Evolutionary conservation across 2,329 filamentous ascomycete species (phyloP).

Genomic region (Claviceps capensis): DNA sequence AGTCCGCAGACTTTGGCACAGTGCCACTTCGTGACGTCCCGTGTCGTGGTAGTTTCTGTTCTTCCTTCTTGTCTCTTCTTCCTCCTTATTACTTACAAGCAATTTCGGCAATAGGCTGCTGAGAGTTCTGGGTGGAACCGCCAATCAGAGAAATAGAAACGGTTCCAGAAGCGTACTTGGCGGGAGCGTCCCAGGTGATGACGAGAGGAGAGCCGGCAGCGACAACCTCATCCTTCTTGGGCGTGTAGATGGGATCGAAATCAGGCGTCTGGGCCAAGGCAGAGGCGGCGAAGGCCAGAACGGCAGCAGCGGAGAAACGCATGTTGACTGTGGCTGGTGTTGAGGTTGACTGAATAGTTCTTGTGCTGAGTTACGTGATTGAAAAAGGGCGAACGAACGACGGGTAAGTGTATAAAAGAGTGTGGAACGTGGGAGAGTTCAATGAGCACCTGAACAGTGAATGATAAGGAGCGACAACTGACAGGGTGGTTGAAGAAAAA

Average conservation of each 20-base stretch:
- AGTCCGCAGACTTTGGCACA: neutral
- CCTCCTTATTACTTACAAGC: slow-evolving; percentile 32
- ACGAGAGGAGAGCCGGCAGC: slow-evolving; percentile 33
- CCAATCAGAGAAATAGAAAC: slow-evolving; percentile 42
- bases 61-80: neutral
- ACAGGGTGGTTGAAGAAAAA: slow-evolving; percentile 10
- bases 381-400: slow-evolving; percentile 7
- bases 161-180: slow-evolving; percentile 26
- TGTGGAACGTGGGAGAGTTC: slow-evolving; percentile 16
- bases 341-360: neutral
- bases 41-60: neutral
- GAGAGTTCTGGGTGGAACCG: slow-evolving; percentile 29
- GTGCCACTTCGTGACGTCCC: neutral
- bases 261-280: slow-evolving; percentile 39
- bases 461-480: slow-evolving; percentile 6
- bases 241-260: slow-evolving; percentile 41
- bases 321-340: slow-evolving; percentile 28
- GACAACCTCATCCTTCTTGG: slow-evolving; percentile 29
- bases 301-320: slow-evolving; percentile 37
- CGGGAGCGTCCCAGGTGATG: slow-evolving; percentile 35
- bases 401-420: slow-evolving; percentile 13
- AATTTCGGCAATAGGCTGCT: slow-evolving; percentile 29
- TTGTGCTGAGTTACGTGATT: neutral
- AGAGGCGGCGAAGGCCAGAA: slow-evolving; percentile 37
- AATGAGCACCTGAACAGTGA: slow-evolving; percentile 9